phyloP scores from a whole-genome alignment of 352 stramenopile species.

The Phytophthora cactorum region DNA sequence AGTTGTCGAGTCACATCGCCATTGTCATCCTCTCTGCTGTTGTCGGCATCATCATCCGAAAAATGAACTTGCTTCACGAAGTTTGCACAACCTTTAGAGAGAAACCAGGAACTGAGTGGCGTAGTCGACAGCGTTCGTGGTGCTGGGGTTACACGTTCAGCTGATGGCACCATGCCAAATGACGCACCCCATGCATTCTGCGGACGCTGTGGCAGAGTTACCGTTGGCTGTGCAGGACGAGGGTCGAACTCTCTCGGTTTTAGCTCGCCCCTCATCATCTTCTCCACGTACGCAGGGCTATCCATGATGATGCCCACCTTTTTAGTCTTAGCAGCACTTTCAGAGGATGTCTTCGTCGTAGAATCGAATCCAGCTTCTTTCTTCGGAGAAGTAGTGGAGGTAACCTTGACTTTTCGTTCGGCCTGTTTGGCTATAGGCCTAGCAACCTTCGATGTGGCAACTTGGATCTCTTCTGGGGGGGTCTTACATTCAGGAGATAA shows the following conservation, averaged over 20 bases:
- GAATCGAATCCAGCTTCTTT: neutral
- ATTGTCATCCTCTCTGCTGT: slow-evolving; percentile 15
- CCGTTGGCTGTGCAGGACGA: neutral
- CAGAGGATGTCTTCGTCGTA: neutral
- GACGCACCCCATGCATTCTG: slow-evolving; percentile 54
- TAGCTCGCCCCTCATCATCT: slow-evolving; percentile 30
- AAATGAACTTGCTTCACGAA: slow-evolving; percentile 65
- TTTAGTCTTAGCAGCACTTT: neutral
- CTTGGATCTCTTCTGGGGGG: neutral
- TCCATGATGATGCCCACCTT: slow-evolving; percentile 35
- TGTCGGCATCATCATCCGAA: slow-evolving; percentile 27
- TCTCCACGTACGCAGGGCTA: slow-evolving; percentile 37
- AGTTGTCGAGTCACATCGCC: neutral
- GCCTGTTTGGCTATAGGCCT: neutral
- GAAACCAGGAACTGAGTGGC: slow-evolving; percentile 71
- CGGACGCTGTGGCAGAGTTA: slow-evolving; percentile 7
- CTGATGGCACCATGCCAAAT: slow-evolving; percentile 42
- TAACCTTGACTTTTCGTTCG: slow-evolving; percentile 1
- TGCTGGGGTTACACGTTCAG: neutral
- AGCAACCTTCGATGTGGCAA: neutral
- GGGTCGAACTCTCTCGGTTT: neutral
- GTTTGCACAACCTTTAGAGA: slow-evolving; percentile 66
- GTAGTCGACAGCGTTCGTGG: slow-evolving; percentile 32
- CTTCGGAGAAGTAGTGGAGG: neutral
- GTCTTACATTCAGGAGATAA: slow-evolving; percentile 1